Percentiles rank a stretch among this genome's conserved stretches.
phyloP scores from a whole-genome alignment of 202 grass and related monocot genomes.

The Cymbopogon flexuosus region DNA sequence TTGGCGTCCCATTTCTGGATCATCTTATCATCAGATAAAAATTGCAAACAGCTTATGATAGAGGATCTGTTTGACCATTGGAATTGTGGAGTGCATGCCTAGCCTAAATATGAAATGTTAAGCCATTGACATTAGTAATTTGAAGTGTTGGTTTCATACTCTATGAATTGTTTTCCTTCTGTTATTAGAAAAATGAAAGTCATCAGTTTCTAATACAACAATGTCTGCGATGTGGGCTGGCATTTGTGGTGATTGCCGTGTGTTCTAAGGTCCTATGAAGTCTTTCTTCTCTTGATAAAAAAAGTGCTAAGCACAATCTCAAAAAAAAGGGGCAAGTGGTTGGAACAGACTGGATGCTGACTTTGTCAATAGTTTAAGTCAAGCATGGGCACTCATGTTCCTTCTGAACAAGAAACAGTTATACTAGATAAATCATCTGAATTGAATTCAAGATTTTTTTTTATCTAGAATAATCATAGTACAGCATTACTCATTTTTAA shows the following conservation, averaged over 20 bases:
- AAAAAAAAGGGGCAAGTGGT: background rate
- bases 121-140: constrained; percentile 1
- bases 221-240: background rate
- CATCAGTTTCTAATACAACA: background rate
- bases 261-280: background rate
- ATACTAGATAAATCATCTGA: background rate
- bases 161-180: background rate
- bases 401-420: background rate
- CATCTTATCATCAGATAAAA: background rate
- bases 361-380: background rate
- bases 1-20: constrained; percentile 19
- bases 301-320: background rate
- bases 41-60: background rate
- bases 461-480: background rate
- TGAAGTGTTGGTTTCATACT: background rate
- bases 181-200: background rate
- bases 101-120: constrained; percentile 6
- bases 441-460: background rate
- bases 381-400: background rate
- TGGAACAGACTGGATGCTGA: background rate
- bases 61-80: background rate
- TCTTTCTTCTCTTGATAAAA: background rate
- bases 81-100: background rate
- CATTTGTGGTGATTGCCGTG: background rate
- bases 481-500: background rate